Evolutionary conservation across 2,329 filamentous ascomycete genomes (phyloP).

Genomic region (Calonectria hongkongensis): DNA sequence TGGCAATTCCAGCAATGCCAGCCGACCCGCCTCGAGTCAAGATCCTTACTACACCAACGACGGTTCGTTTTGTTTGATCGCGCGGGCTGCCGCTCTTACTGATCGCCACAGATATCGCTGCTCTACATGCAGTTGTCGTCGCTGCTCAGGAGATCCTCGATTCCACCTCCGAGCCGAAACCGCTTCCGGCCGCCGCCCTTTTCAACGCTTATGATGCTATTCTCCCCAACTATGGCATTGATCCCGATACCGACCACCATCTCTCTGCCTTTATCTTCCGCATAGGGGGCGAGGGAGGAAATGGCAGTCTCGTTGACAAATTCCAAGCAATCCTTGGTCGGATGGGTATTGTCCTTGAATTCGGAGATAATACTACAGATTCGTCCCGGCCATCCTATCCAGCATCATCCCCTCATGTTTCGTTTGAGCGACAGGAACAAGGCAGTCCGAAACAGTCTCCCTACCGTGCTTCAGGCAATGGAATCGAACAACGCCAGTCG

Average conservation of each 20-base stretch:
- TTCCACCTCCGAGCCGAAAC: constrained; percentile 74
- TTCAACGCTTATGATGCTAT: constrained; percentile 88
- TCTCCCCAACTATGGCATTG: constrained; percentile 81
- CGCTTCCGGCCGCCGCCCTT: constrained; percentile 83
- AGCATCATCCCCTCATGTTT: constrained; percentile 49
- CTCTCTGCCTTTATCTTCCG: constrained; percentile 87
- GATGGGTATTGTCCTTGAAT: constrained; percentile 83
- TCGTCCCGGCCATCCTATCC: constrained; percentile 53
- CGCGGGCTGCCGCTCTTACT: constrained; percentile 29
- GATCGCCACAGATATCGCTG: constrained; percentile 80
- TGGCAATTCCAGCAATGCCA: constrained; percentile 54
- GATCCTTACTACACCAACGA: constrained; percentile 75
- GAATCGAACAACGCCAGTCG: constrained; percentile 25
- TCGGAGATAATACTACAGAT: constrained; percentile 63
- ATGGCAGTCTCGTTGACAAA: constrained; percentile 77
- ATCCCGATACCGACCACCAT: constrained; percentile 83
- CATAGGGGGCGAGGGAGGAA: constrained; percentile 79
- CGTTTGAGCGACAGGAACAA: constrained; percentile 47
- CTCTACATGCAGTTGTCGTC: constrained; percentile 85
- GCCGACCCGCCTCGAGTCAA: constrained; percentile 53
- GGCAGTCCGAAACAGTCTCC: constrained; percentile 13
- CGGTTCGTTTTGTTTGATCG: constrained; percentile 63
- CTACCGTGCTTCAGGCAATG: constrained; percentile 34
- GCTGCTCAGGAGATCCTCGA: constrained; percentile 80
- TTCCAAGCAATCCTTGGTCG: constrained; percentile 81